Evolutionary conservation across 2,329 filamentous ascomycete genomes (phyloP).

Genomic region (Xylariaceae sp.): DNA sequence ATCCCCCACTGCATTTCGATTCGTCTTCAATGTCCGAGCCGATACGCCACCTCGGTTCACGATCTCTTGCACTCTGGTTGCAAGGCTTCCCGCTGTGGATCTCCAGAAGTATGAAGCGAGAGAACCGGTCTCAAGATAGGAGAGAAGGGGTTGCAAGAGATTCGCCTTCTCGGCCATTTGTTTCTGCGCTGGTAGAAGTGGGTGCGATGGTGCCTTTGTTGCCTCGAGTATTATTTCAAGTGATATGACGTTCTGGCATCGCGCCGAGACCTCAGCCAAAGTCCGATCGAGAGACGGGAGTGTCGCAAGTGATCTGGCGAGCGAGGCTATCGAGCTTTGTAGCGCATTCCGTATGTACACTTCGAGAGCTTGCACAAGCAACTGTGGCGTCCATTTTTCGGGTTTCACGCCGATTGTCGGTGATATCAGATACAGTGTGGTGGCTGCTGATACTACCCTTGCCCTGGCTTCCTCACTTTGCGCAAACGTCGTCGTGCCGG

Average conservation of each 20-base stretch:
- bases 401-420: slow-evolving; percentile 51
- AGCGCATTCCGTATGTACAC: slow-evolving; percentile 76
- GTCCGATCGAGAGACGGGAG: slow-evolving; percentile 78
- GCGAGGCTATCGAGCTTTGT: slow-evolving; percentile 68
- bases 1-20: slow-evolving; percentile 68
- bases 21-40: slow-evolving; percentile 71
- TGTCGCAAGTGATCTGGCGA: slow-evolving; percentile 71
- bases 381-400: slow-evolving; percentile 57
- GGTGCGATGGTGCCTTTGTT: slow-evolving; percentile 63
- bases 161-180: slow-evolving; percentile 35
- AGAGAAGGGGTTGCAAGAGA: slow-evolving; percentile 67
- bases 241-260: slow-evolving; percentile 88
- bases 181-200: slow-evolving; percentile 46
- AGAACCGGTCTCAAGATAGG: slow-evolving; percentile 78
- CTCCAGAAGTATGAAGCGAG: slow-evolving; percentile 92
- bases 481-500: slow-evolving; percentile 51
- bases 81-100: slow-evolving; percentile 72
- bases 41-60: slow-evolving; percentile 76
- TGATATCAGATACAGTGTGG: slow-evolving; percentile 76
- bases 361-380: slow-evolving; percentile 73
- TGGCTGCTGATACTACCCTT: slow-evolving; percentile 66
- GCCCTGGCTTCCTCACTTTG: slow-evolving; percentile 70
- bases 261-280: slow-evolving; percentile 71
- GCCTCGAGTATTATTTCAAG: slow-evolving; percentile 71
- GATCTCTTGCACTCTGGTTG: slow-evolving; percentile 77